Percentiles rank a stretch among this genome's conserved stretches.
Conservation (phyloP, 164 flowering plant genomes). For the Vitis rupestris region DNA sequence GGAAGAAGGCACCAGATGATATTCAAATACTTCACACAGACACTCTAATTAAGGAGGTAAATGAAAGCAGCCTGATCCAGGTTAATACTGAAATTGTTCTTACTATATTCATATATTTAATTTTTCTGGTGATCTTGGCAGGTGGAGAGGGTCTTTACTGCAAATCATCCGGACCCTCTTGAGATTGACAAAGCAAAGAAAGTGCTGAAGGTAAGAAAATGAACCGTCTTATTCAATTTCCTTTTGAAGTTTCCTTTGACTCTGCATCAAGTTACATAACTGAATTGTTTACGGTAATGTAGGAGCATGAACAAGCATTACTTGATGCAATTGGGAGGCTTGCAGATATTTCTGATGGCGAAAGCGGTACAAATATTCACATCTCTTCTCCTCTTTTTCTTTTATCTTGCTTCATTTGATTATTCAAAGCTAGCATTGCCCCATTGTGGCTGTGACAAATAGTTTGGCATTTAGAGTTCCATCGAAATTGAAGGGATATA, state of each 20-base stretch:
- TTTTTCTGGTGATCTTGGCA: slow-evolving; percentile 8
- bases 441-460: background rate
- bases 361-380: slow-evolving; percentile 47
- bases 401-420: slow-evolving; percentile 5
- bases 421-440: background rate
- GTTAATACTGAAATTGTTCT: background rate
- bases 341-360: slow-evolving; percentile 82
- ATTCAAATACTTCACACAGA: slow-evolving; percentile 41
- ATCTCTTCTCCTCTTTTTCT: background rate
- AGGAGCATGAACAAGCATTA: slow-evolving; percentile 92
- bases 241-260: background rate
- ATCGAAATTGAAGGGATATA: background rate
- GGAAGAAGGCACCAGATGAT: slow-evolving; percentile 31
- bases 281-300: slow-evolving; percentile 13
- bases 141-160: slow-evolving; percentile 46
- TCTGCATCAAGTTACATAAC: background rate
- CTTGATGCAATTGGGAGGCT: slow-evolving; percentile 79
- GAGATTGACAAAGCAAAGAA: slow-evolving; percentile 48
- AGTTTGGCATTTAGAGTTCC: background rate
- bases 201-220: slow-evolving; percentile 34
- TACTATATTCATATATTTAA: background rate
- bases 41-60: slow-evolving; percentile 40
- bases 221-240: background rate
- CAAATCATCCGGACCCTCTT: slow-evolving; percentile 38
- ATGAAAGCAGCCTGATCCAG: background rate